These are phyloP conservation scores for Talaromyces sp. DNA, from an alignment of 2,329 filamentous ascomycete genomes.

Conservation along the genomic window DNA sequence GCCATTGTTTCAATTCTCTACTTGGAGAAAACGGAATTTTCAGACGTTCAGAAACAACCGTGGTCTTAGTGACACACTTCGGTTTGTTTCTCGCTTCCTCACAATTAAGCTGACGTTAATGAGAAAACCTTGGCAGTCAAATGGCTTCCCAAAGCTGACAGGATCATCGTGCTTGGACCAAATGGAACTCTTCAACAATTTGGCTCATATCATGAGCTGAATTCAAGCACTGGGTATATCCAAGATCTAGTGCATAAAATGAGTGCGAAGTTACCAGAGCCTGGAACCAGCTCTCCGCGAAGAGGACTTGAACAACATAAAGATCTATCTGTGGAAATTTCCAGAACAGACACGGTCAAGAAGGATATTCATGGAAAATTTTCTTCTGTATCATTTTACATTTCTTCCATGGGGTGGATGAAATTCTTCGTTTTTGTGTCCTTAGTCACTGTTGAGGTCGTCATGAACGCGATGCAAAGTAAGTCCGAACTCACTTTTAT, in stretches of 20 bases:
- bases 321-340: background rate
- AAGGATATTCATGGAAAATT: background rate
- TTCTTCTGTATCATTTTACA: slow-evolving; percentile 8
- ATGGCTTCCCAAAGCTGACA: slow-evolving; percentile 41
- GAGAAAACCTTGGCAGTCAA: slow-evolving; percentile 25
- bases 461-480: slow-evolving; percentile 1
- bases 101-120: background rate
- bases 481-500: background rate
- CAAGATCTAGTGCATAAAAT: background rate
- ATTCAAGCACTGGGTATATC: slow-evolving; percentile 22
- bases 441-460: slow-evolving; percentile 11
- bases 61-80: slow-evolving; percentile 11
- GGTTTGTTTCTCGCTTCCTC: background rate
- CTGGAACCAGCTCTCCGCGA: background rate
- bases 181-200: slow-evolving; percentile 39
- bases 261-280: background rate
- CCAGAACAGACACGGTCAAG: background rate
- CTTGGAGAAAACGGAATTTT: slow-evolving; percentile 13
- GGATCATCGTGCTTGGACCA: slow-evolving; percentile 39
- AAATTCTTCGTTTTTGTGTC: slow-evolving; percentile 1
- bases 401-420: slow-evolving; percentile 12
- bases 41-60: background rate
- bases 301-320: background rate
- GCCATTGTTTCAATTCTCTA: slow-evolving; percentile 14
- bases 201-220: slow-evolving; percentile 38